Percentiles rank a stretch among this genome's conserved stretches.
Evolutionary conservation across 441 rosid species (phyloP).

Genomic region (Viola pubescens): DNA sequence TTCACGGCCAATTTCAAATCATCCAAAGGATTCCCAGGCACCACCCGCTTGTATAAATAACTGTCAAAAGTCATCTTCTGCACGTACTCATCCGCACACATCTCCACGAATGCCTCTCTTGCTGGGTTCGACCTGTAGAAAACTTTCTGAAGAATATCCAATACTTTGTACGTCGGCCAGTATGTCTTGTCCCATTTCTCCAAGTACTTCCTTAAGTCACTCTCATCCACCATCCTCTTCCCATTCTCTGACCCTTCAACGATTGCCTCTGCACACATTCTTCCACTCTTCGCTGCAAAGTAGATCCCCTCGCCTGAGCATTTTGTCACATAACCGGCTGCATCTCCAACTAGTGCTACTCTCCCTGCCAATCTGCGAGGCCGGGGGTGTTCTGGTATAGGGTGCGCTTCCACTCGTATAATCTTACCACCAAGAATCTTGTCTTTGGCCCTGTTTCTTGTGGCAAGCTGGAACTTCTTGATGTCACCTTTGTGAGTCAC

Average conservation of each 20-base stretch:
- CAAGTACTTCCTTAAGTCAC: conserved; percentile 84
- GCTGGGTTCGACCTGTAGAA: conserved; percentile 88
- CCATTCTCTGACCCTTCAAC: conserved; percentile 76
- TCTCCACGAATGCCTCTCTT: conserved; percentile 85
- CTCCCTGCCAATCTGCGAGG: conserved; percentile 58
- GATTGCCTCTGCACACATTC: conserved; percentile 90
- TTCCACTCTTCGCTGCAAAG: conserved; percentile 88
- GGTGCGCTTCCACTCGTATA: conserved; percentile 86
- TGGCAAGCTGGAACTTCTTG: conserved; percentile 83
- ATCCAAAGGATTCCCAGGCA: conserved; percentile 73
- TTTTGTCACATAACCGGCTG: conserved; percentile 87
- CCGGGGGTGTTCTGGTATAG: conserved; percentile 80
- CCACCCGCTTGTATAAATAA: conserved; percentile 76
- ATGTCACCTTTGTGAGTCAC: conserved; percentile 89
- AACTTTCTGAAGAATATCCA: conserved; percentile 81
- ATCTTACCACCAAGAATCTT: conserved; percentile 81
- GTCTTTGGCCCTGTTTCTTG: conserved; percentile 80
- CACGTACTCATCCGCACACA: conserved; percentile 86
- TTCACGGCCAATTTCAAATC: conserved; percentile 83
- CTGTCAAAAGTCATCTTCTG: conserved; percentile 97
- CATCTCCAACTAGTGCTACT: conserved; percentile 79
- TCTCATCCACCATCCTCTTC: conserved; percentile 78
- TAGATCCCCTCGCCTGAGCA: conserved; percentile 92
- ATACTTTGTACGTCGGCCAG: conserved; percentile 87
- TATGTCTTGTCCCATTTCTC: conserved; percentile 96